Base-by-base conservation (phyloP, 495 filamentous ascomycete species). In the Echria macrotheca region DNA sequence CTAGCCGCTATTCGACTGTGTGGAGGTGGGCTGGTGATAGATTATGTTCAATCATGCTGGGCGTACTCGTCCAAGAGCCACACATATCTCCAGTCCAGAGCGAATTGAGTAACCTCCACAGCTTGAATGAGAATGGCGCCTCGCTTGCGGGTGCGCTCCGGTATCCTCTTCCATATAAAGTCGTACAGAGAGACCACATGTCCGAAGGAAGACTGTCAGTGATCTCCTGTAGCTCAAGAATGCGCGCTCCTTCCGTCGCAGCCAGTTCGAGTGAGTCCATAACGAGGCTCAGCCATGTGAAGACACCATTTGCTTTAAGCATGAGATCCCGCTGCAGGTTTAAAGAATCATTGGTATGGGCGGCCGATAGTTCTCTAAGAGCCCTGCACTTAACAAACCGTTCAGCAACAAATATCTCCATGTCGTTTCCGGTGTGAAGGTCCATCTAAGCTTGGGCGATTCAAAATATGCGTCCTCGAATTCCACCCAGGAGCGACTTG, bases 401-500 rank as follows among this genome's bases (percentile, higher is more conserved):
- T 7, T 31, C 33, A 0, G 15, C 36, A 2, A 55, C 48, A 12
- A 43, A 51, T 21, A 14, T 38, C 2, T 7, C 29, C 49, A 56
- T 57, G 17, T 57, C 54, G 0, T 23, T 1, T 18, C 17, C 11
- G 3, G 54, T 57, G 3, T 32, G 24, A 5, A 48, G 31, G 12
- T 56, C 22, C 54, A 56, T 49, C 10, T 23, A 1, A 52, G 44
- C 14, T 23, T 28, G 1, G 48, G 54, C 1, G 8, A 14, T 12
- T 56, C 43, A 2, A 11, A 11, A 14, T 49, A 56, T 9, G 44
- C 54, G 22, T 56, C 54, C 1, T 56, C 44, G 37, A 52, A 56
- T 28, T 56, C 54, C 6, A 39, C 22, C 54, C 54, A 56, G 3
- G 49, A 49, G 15, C 44, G 49, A n/a, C 54, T 56, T 3, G 54